Base-by-base conservation (phyloP, 345 rosid species). In the Sisymbrium irio region DNA sequence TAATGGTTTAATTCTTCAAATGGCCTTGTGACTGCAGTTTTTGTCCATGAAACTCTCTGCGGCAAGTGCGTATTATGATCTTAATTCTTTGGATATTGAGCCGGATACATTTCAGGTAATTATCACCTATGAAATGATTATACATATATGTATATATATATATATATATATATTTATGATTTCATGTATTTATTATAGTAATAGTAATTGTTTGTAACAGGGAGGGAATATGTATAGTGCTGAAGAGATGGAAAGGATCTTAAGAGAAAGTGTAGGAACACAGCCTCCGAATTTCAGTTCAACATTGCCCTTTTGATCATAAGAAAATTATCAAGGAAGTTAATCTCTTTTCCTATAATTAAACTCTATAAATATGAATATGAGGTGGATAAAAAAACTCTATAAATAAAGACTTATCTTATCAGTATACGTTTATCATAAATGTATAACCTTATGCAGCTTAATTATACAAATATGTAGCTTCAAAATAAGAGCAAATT, bases 21-120 rank as follows among this genome's bases (percentile, higher is more conserved):
- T 72, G 62, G 15, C 22, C 50, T 47, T 47, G 25, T 75, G 70
- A 4, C 9, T 64, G 37, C 60, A 64, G 91, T 87, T 87, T 79
- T 73, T 85, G 33, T 87, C 91, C 15, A 83, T 80, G 91, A 85
- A 87, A 65, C 87, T 85, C 60, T 80, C 91, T 5, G 87, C 82
- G 37, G 88, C 88, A 8, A 85, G 86, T 32, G 83, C 80, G 59
- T 72, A 77, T 49, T 75, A 70, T 68, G 85, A 74, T 66, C 65
- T 78, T 63, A 74, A 72, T 67, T 65, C 64, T 54, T 17, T 77
- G 54, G 91, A 82, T 53, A 76, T 55, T 9, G 82, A 76, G 44
- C 71, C 75, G 11, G 79, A 85, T 63, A 78, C 66, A 18, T 65
- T 71, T 50, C 79, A 74, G 79, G 82, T 79, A 30, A 56, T 36